These are phyloP conservation scores for Salix arbutifolia DNA, from an alignment of 345 rosid species.

Conservation along the genomic window DNA sequence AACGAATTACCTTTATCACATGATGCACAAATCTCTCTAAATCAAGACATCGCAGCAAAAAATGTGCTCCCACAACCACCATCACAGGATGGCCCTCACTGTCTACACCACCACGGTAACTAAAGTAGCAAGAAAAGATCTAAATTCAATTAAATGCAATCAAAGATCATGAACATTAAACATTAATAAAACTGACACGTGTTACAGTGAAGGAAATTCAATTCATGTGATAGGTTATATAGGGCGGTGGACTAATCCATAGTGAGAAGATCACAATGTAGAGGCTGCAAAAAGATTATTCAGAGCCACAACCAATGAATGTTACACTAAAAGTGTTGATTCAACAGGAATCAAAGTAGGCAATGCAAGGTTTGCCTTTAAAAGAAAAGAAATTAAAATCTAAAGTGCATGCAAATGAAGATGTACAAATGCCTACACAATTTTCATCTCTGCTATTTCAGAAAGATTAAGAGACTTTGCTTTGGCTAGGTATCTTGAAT, in stretches of 20 bases:
- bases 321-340: not conserved
- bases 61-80: constrained; percentile 98
- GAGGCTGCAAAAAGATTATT: constrained; percentile 2
- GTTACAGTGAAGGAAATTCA: not conserved
- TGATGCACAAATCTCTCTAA: constrained; percentile 81
- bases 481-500: constrained; percentile 92
- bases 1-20: constrained; percentile 60
- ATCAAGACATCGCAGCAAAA: constrained; percentile 89
- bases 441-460: constrained; percentile 96
- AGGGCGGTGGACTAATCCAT: not conserved
- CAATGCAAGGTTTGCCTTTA: not conserved
- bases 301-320: not conserved
- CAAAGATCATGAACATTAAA: constrained; percentile 9
- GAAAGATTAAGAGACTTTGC: constrained; percentile 91
- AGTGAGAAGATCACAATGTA: not conserved
- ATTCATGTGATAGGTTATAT: not conserved
- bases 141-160: constrained; percentile 12
- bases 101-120: constrained; percentile 97
- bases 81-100: constrained; percentile 91
- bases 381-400: not conserved
- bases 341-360: constrained; percentile 1
- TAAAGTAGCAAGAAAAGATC: constrained; percentile 32
- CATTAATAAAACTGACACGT: not conserved
- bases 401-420: not conserved
- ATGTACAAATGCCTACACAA: constrained; percentile 56